Conservation (phyloP, 2,329 filamentous ascomycete species). For the Ophiostoma fasciatum region DNA sequence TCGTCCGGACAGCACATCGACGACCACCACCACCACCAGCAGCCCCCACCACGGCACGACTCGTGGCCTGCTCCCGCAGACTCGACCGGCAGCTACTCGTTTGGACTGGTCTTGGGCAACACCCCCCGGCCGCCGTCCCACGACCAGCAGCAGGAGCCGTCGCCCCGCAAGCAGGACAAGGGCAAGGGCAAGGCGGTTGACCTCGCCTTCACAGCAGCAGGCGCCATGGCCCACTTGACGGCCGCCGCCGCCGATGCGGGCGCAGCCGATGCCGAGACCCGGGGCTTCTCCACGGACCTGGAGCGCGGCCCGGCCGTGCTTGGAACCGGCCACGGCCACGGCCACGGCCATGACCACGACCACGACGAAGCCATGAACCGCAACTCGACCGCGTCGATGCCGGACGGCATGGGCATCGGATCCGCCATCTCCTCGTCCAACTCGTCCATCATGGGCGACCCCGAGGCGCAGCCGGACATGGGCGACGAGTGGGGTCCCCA, state of each 20-base stretch:
- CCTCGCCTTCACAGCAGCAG: no score
- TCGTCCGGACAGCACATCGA: no score
- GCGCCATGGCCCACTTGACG: slow-evolving; percentile 21
- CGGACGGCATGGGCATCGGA: slow-evolving; percentile 38
- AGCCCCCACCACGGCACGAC: no score
- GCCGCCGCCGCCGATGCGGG: slow-evolving; percentile 20
- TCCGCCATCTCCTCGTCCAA: slow-evolving; percentile 40
- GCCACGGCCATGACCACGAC: no score
- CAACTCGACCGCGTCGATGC: slow-evolving; percentile 32
- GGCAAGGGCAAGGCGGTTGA: slow-evolving; percentile 26
- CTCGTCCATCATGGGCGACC: slow-evolving; percentile 47
- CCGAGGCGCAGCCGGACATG: slow-evolving; percentile 47
- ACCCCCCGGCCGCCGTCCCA: slow-evolving; percentile 12
- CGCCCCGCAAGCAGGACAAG: slow-evolving; percentile 24
- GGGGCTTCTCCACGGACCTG: slow-evolving; percentile 33
- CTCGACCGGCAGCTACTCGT: slow-evolving; percentile 1
- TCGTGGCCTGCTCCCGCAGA: no score
- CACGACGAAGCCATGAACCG: slow-evolving; percentile 15
- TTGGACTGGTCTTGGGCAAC: slow-evolving; percentile 7
- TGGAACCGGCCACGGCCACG: no score
- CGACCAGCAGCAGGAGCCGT: background rate
- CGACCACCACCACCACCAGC: no score
- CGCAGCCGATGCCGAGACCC: slow-evolving; percentile 14
- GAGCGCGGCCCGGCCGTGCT: slow-evolving; percentile 37
- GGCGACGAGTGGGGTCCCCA: slow-evolving; percentile 82